Base-by-base conservation (phyloP, 106 monocot species). In the Dioscorea dumetorum region DNA sequence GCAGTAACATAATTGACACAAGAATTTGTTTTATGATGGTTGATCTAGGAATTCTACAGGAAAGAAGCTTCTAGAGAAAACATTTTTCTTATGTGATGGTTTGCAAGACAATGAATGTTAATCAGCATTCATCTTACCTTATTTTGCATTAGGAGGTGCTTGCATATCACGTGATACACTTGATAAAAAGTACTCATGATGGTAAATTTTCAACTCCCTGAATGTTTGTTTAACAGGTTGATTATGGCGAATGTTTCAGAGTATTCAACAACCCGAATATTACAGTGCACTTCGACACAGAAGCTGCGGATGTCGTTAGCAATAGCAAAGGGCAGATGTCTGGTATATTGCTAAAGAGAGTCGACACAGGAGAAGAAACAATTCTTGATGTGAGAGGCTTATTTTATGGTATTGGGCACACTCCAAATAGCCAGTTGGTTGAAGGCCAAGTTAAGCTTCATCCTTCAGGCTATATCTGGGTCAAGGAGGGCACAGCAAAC, bases 191-290 rank as follows among this genome's bases (percentile, higher is more conserved):
- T 41, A 41, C 10, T 82, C 24, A 67, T 80, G 62, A 79, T 67
- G 69, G 68, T 68, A 82, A 81, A 78, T 50, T 74, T 84, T 82
- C 89, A 76, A 90, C 77, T 83, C 72, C 83, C 86, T 88, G 77
- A 76, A 84, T 95, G 90, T 90, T 76, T 91, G 79, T 91, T 90
- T 97, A 97, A 97, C 95, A 91, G 95, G 93, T 88, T 93, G 79
- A 80, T 93, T 93, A 81, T 88, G 95, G 91, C 84, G 91, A 88
- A 97, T 97, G 91, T 97, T 97, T 91, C 81, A 97, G 95, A 97
- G 91, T 97, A 74, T 70, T 88, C 83, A 91, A 80, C 95, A 97
- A 89, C 67, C 86, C 86, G 49, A 97, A 89, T 78, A 59, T 97
- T 58, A 97, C 95, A 58, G 83, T 97, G 75, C 95, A 91, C 88